These are phyloP conservation scores for Rhododendron simsii DNA, from an alignment of 148 eudicot genomes.

Conservation along the genomic window DNA sequence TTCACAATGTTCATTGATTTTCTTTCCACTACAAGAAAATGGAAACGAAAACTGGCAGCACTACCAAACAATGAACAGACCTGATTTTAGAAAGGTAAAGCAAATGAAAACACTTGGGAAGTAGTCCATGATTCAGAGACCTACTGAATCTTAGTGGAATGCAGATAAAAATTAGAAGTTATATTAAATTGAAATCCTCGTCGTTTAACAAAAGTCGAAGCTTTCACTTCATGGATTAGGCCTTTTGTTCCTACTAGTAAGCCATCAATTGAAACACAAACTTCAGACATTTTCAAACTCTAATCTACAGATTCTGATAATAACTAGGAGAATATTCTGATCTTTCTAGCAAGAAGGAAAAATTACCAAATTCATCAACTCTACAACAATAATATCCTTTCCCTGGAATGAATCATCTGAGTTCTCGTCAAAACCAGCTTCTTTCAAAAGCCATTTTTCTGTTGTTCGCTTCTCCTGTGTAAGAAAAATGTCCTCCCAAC, in stretches of 20 bases:
- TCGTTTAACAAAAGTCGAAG: not conserved
- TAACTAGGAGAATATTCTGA: not conserved
- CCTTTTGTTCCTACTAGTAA: not conserved
- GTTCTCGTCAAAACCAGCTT: conserved; percentile 30
- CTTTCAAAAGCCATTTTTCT: conserved; percentile 43
- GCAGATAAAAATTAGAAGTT: not conserved
- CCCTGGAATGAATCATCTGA: conserved; percentile 19
- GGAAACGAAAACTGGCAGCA: not conserved
- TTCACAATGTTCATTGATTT: not conserved
- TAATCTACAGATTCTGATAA: not conserved
- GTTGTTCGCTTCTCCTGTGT: conserved; percentile 27
- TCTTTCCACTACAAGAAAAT: not conserved
- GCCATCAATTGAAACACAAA: not conserved
- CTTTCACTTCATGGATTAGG: not conserved
- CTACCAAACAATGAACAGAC: not conserved
- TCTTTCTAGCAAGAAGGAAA: not conserved
- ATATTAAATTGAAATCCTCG: not conserved
- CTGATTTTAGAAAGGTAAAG: not conserved
- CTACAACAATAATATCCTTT: conserved; percentile 13
- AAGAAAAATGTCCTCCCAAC: conserved; percentile 39
- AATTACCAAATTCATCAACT: conserved; percentile 23
- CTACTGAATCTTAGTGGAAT: not conserved
- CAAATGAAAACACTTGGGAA: not conserved
- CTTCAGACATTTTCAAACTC: not conserved
- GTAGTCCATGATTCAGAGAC: not conserved